Evolutionary conservation across 2,329 filamentous ascomycete species (phyloP).

Genomic region (Zymoseptoria tritici): DNA sequence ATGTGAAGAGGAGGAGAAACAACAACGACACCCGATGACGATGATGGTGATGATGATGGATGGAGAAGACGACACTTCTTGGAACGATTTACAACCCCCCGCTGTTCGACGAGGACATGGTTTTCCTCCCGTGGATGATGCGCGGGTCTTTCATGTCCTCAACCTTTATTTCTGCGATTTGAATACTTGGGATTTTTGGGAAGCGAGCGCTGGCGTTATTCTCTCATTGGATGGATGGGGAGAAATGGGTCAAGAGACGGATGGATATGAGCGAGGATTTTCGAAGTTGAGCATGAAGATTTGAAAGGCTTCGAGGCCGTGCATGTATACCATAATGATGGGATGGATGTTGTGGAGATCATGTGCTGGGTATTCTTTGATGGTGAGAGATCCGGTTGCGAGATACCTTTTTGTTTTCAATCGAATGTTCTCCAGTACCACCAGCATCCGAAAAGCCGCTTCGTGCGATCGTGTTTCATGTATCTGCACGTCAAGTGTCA

Average conservation of each 20-base stretch:
- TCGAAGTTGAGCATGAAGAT: background rate
- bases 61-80: background rate
- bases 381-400: no score
- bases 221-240: background rate
- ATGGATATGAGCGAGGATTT: background rate
- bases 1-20: background rate
- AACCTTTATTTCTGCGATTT: background rate
- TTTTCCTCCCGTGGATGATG: background rate
- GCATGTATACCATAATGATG: background rate
- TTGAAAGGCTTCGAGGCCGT: background rate
- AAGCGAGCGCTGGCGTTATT: background rate
- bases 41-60: background rate
- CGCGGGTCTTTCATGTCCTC: constrained; percentile 1
- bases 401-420: no score
- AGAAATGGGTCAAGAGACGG: background rate
- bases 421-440: no score
- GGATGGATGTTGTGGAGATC: background rate
- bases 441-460: no score
- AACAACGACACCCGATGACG: background rate
- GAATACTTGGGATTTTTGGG: background rate
- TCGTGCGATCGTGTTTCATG: no score
- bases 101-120: background rate
- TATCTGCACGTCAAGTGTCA: no score
- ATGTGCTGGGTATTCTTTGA: no score
- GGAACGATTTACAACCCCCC: background rate